Evolutionary conservation across 2,329 filamentous ascomycete species (phyloP), one percentile per base, ranked within the genome.

Genomic region (Cladosporium oxysporum): DNA sequence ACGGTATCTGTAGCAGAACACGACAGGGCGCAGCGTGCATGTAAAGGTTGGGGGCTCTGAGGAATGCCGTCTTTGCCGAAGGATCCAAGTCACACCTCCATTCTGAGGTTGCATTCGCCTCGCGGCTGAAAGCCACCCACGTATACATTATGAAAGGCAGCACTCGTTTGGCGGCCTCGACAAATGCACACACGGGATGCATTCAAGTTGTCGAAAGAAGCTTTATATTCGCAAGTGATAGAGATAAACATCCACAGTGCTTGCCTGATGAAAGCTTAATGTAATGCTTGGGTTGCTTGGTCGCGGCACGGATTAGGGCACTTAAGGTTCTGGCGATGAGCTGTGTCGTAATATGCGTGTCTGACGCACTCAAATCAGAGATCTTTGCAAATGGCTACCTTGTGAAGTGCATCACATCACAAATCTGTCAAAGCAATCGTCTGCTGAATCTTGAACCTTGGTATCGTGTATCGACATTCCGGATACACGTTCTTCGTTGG

Each of bases 61-160:
- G 29, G 29, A 55, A 33, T 55, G 52, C 52, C 52, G 52, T 23
- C 52, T 55, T 55, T 55, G 52, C 52, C 52, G 52, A 55, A 55
- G 52, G 52, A 55, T 55, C 29, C 6, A 55, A 5, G 52, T 14
- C 8, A 55, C 52, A 55, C 52, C n/a, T 21, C 41, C 18, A 18
- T 8, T 21, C 23, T n/a, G 18, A 55, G 52, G 29, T 55, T 18
- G 52, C 52, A 55, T 29, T 55, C 52, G 52, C 52, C 52, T 55
- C 10, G 28, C 50, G 8, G 28, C 52, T 14, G n/a, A 10, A 33
- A 55, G 52, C 52, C 52, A 55, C 52, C 29, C 33, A 55, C 52
- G 52, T 55, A 55, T 47, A n/a, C 10, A 7, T 21, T 5, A 21
- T 47, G n/a, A 12, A 4, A 16, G 8, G 14, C 41, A 21, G 2